A percentile compares a stretch with the other conserved stretches of the same genome.
Evolutionary conservation across 2,329 filamentous ascomycete species (phyloP).

Genomic region (Apiospora marii): DNA sequence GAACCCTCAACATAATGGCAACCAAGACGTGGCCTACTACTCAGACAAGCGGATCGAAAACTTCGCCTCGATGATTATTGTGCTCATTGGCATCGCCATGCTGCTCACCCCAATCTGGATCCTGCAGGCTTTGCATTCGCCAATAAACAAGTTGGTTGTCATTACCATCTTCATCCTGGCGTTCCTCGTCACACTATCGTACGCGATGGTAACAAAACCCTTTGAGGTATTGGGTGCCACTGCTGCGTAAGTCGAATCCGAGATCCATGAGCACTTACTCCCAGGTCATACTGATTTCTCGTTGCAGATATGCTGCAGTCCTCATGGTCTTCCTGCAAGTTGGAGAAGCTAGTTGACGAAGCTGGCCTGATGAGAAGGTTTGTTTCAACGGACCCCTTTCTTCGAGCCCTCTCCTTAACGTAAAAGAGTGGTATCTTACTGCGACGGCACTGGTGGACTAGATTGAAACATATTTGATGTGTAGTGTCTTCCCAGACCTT

Average conservation of each 20-base stretch:
- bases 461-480: no score
- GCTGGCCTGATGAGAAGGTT: no score
- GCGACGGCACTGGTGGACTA: no score
- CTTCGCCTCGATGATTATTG: conserved; percentile 33
- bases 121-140: conserved; percentile 31
- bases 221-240: conserved; percentile 4
- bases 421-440: no score
- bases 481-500: no score
- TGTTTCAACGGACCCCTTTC: no score
- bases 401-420: no score
- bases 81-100: conserved; percentile 35
- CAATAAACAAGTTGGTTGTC: conserved; percentile 32
- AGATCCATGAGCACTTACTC: no score
- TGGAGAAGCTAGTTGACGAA: no score
- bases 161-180: conserved; percentile 33
- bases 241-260: background rate
- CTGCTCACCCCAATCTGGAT: conserved; percentile 42
- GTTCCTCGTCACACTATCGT: background rate
- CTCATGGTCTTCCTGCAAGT: conserved; percentile 15
- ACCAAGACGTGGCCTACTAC: background rate
- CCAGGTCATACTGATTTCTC: no score
- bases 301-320: conserved; percentile 17
- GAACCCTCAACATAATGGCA: background rate
- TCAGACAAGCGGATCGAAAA: conserved; percentile 28
- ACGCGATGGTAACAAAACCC: background rate